Percentiles rank a stretch among this genome's conserved stretches.
Conservation (phyloP, 495 filamentous ascomycete species). For the Trichocladium uniseriatum region DNA sequence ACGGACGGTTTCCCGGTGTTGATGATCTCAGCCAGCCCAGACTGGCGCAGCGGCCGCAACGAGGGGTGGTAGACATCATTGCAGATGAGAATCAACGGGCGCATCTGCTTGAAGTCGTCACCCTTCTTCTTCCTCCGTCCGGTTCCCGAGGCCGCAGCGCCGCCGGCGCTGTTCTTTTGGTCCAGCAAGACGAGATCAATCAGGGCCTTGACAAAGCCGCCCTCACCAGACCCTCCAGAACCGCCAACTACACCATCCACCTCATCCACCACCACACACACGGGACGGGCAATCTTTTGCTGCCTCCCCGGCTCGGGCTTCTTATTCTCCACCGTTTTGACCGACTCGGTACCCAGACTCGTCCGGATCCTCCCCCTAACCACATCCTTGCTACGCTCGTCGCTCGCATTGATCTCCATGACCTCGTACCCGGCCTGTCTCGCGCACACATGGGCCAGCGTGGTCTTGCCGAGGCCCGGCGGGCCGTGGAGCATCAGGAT, state of each 20-base stretch:
- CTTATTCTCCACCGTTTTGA: constrained; percentile 67
- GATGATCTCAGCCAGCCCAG: constrained; percentile 78
- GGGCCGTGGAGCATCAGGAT: constrained; percentile 84
- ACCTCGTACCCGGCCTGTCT: constrained; percentile 92
- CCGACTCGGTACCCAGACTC: constrained; percentile 81
- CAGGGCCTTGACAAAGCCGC: constrained; percentile 89
- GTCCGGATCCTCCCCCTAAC: constrained; percentile 85
- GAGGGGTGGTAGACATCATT: constrained; percentile 96
- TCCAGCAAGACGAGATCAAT: constrained; percentile 80
- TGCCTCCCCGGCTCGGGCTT: constrained; percentile 48
- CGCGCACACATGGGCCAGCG: constrained; percentile 90
- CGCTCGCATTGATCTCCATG: constrained; percentile 79
- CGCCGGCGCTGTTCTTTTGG: constrained; percentile 59
- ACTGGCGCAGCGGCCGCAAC: constrained; percentile 71
- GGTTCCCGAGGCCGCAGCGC: constrained; percentile 22
- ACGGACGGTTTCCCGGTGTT: constrained; percentile 81
- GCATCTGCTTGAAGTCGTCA: constrained; percentile 73
- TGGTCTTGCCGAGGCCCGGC: constrained; percentile 92
- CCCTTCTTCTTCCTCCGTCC: constrained; percentile 48
- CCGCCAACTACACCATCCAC: constrained; percentile 88
- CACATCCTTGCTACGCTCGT: constrained; percentile 65
- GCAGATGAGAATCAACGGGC: constrained; percentile 88
- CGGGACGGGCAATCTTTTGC: constrained; percentile 68
- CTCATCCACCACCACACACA: constrained; percentile 92
- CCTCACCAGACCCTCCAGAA: constrained; percentile 56